phyloP scores from a whole-genome alignment of 176 grass and related monocot genomes.

The Poa annua region DNA sequence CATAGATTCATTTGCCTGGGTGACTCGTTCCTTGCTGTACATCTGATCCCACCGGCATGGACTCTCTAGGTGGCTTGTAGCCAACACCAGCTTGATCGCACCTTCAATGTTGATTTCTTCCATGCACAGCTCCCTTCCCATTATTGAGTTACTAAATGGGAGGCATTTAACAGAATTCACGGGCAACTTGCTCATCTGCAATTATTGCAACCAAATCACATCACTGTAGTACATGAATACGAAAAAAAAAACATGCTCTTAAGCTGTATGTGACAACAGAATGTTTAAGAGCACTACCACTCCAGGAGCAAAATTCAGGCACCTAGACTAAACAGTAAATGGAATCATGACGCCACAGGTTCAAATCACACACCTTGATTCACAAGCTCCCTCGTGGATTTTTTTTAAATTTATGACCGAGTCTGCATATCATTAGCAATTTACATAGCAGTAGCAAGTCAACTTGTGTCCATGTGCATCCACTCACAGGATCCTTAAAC shows the following conservation, averaged over 20 bases:
- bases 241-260: neutral
- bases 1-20: slow-evolving; percentile 66
- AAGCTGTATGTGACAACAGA: neutral
- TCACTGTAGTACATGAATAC: slow-evolving; percentile 12
- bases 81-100: slow-evolving; percentile 46
- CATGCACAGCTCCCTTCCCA: slow-evolving; percentile 75
- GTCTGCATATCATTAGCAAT: neutral
- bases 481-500: too few species aligned
- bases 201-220: slow-evolving; percentile 29
- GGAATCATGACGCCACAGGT: neutral
- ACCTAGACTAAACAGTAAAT: slow-evolving; percentile 7
- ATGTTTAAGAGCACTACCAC: neutral
- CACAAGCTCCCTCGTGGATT: neutral
- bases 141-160: slow-evolving; percentile 62
- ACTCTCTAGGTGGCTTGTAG: slow-evolving; percentile 82
- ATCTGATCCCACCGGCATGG: slow-evolving; percentile 93
- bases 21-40: slow-evolving; percentile 67
- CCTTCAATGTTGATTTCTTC: slow-evolving; percentile 54
- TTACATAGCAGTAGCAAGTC: neutral
- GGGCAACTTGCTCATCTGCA: slow-evolving; percentile 88
- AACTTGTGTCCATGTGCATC: too few species aligned
- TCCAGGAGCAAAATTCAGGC: neutral
- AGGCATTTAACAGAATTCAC: slow-evolving; percentile 52
- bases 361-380: slow-evolving; percentile 14
- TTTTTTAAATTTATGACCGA: neutral